Evolutionary conservation across 768 basidiomycete genomes (phyloP).

Genomic region (Hydnomerulius pinastri): DNA sequence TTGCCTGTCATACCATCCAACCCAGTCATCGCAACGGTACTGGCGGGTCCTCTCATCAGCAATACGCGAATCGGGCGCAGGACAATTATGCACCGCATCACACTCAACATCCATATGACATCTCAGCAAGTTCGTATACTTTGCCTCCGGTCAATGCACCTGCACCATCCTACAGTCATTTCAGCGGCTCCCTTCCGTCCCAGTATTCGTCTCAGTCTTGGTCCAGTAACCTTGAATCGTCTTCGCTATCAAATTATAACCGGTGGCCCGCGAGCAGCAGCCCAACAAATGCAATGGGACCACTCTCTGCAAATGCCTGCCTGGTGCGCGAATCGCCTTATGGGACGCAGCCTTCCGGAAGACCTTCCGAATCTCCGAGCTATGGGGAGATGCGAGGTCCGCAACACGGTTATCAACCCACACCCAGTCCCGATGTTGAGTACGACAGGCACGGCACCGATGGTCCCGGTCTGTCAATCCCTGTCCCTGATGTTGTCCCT

Average conservation of each 20-base stretch:
- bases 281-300: constrained; percentile 27
- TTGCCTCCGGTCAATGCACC: constrained; percentile 33
- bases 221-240: constrained; percentile 29
- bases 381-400: constrained; percentile 28
- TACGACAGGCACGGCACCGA: constrained; percentile 41
- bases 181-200: constrained; percentile 24
- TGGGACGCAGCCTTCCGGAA: constrained; percentile 32
- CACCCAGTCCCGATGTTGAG: constrained; percentile 38
- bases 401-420: constrained; percentile 41
- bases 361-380: constrained; percentile 39
- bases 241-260: constrained; percentile 31
- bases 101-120: constrained; percentile 29
- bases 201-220: constrained; percentile 29
- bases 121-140: constrained; percentile 29
- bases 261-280: constrained; percentile 30
- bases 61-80: constrained; percentile 27
- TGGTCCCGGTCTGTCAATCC: constrained; percentile 25
- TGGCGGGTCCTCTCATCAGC: constrained; percentile 21
- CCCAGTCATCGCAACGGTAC: constrained; percentile 20
- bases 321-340: constrained; percentile 32
- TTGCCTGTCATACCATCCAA: constrained; percentile 41
- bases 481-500: constrained; percentile 49
- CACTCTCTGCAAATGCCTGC: constrained; percentile 25
- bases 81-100: constrained; percentile 28
- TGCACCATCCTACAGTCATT: constrained; percentile 28